Evolutionary conservation across 495 filamentous ascomycete species (phyloP), one percentile per base, ranked within the genome.

Genomic region (Pseudoneurospora amorphoporcata): DNA sequence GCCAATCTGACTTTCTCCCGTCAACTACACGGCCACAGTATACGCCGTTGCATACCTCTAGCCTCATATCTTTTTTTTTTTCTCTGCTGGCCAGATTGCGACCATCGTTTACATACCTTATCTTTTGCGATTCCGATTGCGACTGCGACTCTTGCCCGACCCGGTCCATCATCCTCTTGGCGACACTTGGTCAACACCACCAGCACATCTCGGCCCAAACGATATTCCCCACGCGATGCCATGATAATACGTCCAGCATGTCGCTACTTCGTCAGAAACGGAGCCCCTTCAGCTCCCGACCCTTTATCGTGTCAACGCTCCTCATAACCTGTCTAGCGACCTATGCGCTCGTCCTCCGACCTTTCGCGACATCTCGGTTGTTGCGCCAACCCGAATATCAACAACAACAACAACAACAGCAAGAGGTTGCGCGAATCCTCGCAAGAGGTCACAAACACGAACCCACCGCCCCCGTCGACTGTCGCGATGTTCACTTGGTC

Each of bases 401-500:
- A 37, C 47, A 40, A 39, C 39, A 73, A 10, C 17, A 23, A 23
- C 23, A 23, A 23, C 23, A 23, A 23, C 23, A n/a, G n/a, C n/a
- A 35, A 65, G 3, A 61, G 14, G 41, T 42, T 47, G 47, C 68
- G 39, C 42, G 9, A 2, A 43, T 45, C 16, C 32, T n/a, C 29
- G 69, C 72, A 17, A 39, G 72, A 38, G 69, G 43, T 35, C 70
- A 65, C 65, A 10, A 71, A 35, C 19, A 68, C 77, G 69, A 75
- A 75, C 6, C 68, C 8, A 12, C 53, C 29, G 39, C 42, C 17
- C 72, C 76, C 12, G 71, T 77, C 65, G 84, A 97, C 86, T 99
- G 96, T 76, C 92, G 90, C 45, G 81, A 90, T 6, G 93, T 98
- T 69, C 94, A 95, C 77, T 78, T 87, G 58, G 90, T 89, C 53